These are phyloP conservation scores for Aspergillus floridensis DNA, from an alignment of 2,329 filamentous ascomycete genomes.

Conservation along the genomic window DNA sequence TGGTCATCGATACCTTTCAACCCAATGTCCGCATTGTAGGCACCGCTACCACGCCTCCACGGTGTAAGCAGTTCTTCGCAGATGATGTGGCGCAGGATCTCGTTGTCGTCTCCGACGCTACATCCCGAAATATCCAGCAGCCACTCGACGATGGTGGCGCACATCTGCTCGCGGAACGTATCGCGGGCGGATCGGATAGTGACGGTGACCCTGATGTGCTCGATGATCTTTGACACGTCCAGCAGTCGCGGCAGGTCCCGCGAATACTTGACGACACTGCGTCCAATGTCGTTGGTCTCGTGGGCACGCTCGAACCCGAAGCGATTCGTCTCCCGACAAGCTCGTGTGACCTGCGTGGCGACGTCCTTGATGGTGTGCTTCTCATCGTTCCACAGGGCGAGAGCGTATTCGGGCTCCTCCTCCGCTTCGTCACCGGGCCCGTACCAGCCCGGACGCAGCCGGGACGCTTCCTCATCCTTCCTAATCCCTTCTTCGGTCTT, in stretches of 20 bases:
- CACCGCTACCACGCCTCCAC: slow-evolving; percentile 83
- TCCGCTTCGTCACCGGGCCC: slow-evolving; percentile 59
- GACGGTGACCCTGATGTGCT: slow-evolving; percentile 93
- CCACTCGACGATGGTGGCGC: slow-evolving; percentile 96
- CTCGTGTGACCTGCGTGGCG: slow-evolving; percentile 81
- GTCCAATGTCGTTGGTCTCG: slow-evolving; percentile 84
- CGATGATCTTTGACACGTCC: slow-evolving; percentile 77
- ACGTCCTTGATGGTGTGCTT: slow-evolving; percentile 96
- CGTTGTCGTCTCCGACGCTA: slow-evolving; percentile 73
- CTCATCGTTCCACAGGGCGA: slow-evolving; percentile 96
- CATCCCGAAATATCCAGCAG: slow-evolving; percentile 88
- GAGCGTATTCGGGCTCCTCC: slow-evolving; percentile 70
- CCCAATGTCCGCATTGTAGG: slow-evolving; percentile 73
- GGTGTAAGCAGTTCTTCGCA: slow-evolving; percentile 88
- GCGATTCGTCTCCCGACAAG: slow-evolving; percentile 69
- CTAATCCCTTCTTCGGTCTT: slow-evolving; percentile 81
- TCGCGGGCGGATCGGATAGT: slow-evolving; percentile 91
- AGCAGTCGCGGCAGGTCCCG: slow-evolving; percentile 71
- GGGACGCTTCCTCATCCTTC: slow-evolving; percentile 76
- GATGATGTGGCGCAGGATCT: slow-evolving; percentile 74
- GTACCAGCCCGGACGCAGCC: slow-evolving; percentile 74
- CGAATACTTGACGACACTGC: slow-evolving; percentile 78
- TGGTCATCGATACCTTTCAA: slow-evolving; percentile 80
- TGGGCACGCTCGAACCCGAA: slow-evolving; percentile 74
- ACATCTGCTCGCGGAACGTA: slow-evolving; percentile 98